Conservation (phyloP, 768 basidiomycete species). For the Chlorophyllum brunneum region DNA sequence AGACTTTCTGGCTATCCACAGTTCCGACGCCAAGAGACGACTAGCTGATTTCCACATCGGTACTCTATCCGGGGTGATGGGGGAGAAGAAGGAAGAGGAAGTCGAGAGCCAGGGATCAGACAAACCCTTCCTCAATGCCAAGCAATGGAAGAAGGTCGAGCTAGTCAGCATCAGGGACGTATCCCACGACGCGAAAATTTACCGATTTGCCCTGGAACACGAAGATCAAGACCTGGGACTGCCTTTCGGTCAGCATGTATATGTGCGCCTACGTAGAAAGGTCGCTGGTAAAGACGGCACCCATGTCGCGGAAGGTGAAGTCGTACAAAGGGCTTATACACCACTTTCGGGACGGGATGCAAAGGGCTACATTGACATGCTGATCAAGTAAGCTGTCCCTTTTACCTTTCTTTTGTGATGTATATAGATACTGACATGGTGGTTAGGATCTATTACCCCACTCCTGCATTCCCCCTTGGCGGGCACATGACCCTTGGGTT, state of each 20-base stretch:
- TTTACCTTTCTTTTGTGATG: neutral
- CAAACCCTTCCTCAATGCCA: slow-evolving; percentile 34
- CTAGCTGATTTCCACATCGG: too few species aligned
- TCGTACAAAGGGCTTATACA: slow-evolving; percentile 58
- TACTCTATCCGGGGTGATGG: slow-evolving; percentile 29
- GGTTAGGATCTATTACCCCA: slow-evolving; percentile 41
- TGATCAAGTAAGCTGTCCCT: slow-evolving; percentile 44
- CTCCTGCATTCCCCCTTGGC: slow-evolving; percentile 31
- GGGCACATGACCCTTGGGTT: slow-evolving; percentile 51
- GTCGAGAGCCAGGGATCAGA: slow-evolving; percentile 8
- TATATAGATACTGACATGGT: neutral
- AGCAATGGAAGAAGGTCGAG: slow-evolving; percentile 44
- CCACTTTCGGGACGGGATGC: slow-evolving; percentile 44
- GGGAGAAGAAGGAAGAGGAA: neutral
- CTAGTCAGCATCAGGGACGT: slow-evolving; percentile 33
- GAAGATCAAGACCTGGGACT: slow-evolving; percentile 44
- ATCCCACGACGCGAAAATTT: slow-evolving; percentile 47
- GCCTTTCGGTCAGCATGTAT: slow-evolving; percentile 57
- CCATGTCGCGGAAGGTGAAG: slow-evolving; percentile 25
- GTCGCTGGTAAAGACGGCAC: slow-evolving; percentile 13
- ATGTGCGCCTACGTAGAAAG: too few species aligned
- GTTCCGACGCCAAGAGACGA: too few species aligned
- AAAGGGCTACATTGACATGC: slow-evolving; percentile 45
- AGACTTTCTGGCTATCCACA: too few species aligned
- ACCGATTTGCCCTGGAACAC: slow-evolving; percentile 43